A percentile compares a stretch with the other conserved stretches of the same genome.
phyloP scores from a whole-genome alignment of 345 rosid genomes.

The Aquilaria malaccensis region DNA sequence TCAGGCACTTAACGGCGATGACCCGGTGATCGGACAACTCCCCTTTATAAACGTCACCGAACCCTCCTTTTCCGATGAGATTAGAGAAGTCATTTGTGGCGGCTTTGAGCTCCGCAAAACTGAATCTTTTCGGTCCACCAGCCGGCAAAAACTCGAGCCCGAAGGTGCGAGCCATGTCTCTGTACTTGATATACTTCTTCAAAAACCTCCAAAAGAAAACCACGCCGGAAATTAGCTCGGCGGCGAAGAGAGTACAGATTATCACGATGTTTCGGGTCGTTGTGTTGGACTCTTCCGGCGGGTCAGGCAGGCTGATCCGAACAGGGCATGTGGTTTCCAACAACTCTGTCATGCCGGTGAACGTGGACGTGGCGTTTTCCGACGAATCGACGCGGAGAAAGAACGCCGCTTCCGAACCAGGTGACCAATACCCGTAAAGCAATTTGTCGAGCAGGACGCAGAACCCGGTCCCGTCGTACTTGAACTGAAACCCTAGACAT shows the following conservation, averaged over 20 bases:
- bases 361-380: conserved; percentile 29
- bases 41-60: conserved; percentile 64
- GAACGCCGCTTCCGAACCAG: conserved; percentile 35
- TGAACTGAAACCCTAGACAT: conserved; percentile 52
- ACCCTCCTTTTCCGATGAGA: conserved; percentile 56
- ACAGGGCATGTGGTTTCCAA: conserved; percentile 55
- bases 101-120: conserved; percentile 42
- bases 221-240: conserved; percentile 51
- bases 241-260: conserved; percentile 50
- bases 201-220: conserved; percentile 51
- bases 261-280: conserved; percentile 43
- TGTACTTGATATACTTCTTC: conserved; percentile 57
- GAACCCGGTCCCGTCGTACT: conserved; percentile 42
- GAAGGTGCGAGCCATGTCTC: conserved; percentile 65
- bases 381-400: conserved; percentile 39
- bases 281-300: conserved; percentile 42
- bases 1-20: conserved; percentile 62
- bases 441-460: conserved; percentile 37
- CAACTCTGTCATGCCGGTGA: conserved; percentile 44
- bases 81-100: conserved; percentile 46
- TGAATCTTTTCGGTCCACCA: conserved; percentile 60
- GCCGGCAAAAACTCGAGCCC: conserved; percentile 66
- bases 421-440: conserved; percentile 55
- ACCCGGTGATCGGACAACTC: conserved; percentile 49
- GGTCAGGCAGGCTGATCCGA: conserved; percentile 43